These are phyloP conservation scores for Solanum ossicruentum DNA, from an alignment of 257 asterid species.

Conservation along the genomic window DNA sequence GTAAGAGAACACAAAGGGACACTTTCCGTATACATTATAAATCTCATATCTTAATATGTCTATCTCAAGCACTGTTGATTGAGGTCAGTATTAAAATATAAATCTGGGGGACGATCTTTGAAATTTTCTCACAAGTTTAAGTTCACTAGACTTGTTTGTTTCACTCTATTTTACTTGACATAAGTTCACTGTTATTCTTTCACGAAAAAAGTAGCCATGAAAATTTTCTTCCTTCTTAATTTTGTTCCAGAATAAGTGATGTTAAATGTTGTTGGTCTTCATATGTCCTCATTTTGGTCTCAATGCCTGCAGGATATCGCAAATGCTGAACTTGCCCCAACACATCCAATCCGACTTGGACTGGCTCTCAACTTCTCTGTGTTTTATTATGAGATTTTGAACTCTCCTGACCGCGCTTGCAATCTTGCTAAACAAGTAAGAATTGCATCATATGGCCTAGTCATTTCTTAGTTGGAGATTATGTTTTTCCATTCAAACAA, in stretches of 20 bases:
- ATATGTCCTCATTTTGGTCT: background rate
- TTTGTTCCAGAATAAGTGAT: background rate
- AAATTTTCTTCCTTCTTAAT: background rate
- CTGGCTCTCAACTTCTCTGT: conserved; percentile 43
- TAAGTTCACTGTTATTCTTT: background rate
- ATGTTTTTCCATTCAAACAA: background rate
- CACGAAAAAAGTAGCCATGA: background rate
- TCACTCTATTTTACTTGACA: background rate
- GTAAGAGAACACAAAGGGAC: background rate
- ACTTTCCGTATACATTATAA: background rate
- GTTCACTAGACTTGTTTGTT: background rate
- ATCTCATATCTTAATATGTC: background rate
- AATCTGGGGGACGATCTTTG: background rate
- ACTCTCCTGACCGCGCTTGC: conserved; percentile 53
- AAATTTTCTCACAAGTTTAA: background rate
- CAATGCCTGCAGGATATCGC: conserved; percentile 31
- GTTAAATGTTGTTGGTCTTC: background rate
- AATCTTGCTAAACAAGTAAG: conserved; percentile 41
- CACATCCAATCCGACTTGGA: conserved; percentile 47
- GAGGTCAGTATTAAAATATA: background rate
- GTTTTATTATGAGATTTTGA: conserved; percentile 44
- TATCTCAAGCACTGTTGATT: background rate
- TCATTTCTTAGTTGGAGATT: background rate
- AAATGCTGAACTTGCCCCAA: conserved; percentile 39
- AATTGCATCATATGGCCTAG: background rate